Conservation (phyloP, 2,329 filamentous ascomycete genomes). For the Aphanocladium album region DNA sequence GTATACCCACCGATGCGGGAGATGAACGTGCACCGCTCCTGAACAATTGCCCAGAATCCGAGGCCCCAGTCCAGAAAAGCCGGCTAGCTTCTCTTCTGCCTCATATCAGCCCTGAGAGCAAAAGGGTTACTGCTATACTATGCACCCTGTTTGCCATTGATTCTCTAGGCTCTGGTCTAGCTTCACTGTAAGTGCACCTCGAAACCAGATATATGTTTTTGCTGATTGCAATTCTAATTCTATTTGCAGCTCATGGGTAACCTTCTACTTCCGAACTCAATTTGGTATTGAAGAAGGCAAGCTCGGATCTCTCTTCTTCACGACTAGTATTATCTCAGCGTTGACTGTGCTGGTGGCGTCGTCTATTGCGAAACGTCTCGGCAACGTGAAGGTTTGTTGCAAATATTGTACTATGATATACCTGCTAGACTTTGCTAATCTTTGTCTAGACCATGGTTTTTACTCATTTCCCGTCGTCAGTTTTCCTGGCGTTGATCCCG, state of each 20-base stretch:
- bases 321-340: slow-evolving; percentile 46
- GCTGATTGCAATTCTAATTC: background rate
- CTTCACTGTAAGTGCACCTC: slow-evolving; percentile 49
- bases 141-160: slow-evolving; percentile 65
- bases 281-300: slow-evolving; percentile 43
- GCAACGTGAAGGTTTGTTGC: slow-evolving; percentile 56
- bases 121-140: slow-evolving; percentile 52
- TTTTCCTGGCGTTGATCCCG: slow-evolving; percentile 60
- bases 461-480: slow-evolving; percentile 63
- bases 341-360: slow-evolving; percentile 48
- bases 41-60: background rate
- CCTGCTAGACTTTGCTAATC: background rate
- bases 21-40: slow-evolving; percentile 24
- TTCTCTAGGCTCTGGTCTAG: slow-evolving; percentile 65
- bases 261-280: slow-evolving; percentile 49
- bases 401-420: too few relatives aligned
- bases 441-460: slow-evolving; percentile 65
- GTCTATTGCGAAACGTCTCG: slow-evolving; percentile 49
- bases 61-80: slow-evolving; percentile 6
- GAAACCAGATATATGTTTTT: slow-evolving; percentile 1
- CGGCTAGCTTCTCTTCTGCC: slow-evolving; percentile 38
- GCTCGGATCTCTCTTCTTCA: slow-evolving; percentile 52
- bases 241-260: slow-evolving; percentile 47
- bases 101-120: slow-evolving; percentile 52
- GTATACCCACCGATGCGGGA: background rate